phyloP scores from a whole-genome alignment of 1,284 basidiomycete genomes.

The Sporisorium scitamineum region DNA sequence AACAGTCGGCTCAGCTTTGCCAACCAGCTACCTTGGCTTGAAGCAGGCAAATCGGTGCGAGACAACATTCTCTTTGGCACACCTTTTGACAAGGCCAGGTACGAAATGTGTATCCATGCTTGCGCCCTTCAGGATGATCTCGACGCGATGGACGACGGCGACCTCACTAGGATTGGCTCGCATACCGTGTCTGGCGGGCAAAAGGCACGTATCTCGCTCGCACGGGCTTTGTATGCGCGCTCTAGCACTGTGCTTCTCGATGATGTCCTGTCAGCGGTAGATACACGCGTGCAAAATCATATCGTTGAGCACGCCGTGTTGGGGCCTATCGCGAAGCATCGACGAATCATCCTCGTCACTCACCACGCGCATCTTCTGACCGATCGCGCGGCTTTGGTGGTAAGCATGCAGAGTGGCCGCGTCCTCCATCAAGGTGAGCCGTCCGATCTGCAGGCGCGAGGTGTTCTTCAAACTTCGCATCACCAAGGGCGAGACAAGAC shows the following conservation, averaged over 20 bases:
- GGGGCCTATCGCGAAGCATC: conserved; percentile 69
- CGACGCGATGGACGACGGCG: conserved; percentile 59
- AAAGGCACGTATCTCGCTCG: conserved; percentile 61
- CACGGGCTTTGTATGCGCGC: conserved; percentile 62
- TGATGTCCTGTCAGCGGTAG: conserved; percentile 72
- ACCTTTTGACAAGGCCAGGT: conserved; percentile 50
- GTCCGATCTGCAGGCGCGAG: conserved; percentile 15
- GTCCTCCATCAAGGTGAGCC: conserved; percentile 37
- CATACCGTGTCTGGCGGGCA: conserved; percentile 65
- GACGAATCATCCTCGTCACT: conserved; percentile 80
- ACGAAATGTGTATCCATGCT: conserved; percentile 53
- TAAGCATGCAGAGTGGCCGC: conserved; percentile 53
- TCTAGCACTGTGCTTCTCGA: conserved; percentile 61
- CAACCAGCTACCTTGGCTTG: conserved; percentile 48
- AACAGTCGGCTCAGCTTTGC: conserved; percentile 55
- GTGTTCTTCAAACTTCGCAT: conserved; percentile 1
- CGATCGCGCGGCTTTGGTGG: conserved; percentile 38
- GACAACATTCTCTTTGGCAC: conserved; percentile 62
- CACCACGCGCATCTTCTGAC: conserved; percentile 71
- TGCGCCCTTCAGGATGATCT: conserved; percentile 64
- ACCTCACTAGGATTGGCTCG: conserved; percentile 61
- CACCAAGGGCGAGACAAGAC: background rate
- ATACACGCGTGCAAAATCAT: conserved; percentile 75
- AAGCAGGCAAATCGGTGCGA: conserved; percentile 51
- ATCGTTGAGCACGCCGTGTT: conserved; percentile 45